Base-by-base conservation (phyloP, 495 filamentous ascomycete species). In the Talaromyces liani region DNA sequence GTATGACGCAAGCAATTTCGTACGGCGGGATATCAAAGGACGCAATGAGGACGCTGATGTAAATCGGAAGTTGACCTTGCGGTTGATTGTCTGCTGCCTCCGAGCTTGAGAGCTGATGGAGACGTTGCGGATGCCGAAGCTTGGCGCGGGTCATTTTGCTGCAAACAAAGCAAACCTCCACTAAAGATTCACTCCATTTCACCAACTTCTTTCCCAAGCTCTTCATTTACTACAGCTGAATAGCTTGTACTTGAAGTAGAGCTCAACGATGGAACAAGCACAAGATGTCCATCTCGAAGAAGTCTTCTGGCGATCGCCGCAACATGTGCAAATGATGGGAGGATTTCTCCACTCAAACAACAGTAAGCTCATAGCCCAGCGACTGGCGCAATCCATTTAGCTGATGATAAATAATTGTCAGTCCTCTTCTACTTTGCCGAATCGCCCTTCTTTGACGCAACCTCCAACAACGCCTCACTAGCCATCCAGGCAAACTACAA, bases 381-480 rank as follows among this genome's bases (percentile, higher is more conserved):
- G 39, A 36, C 54, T 8, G 20, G 12, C 25, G 8, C n/a, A 24
- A 31, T 20, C 34, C 3, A 62, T 34, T 3, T 60, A 49, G 51
- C 41, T 16, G 10, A 34, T 56, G n/a, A 47, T 33, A 57, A 31
- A 10, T 1, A 34, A 55, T 27, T n/a, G 12, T 33, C 14, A 80
- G 87, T 97, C 31, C 88, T 95, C 57, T 91, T 87, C 75, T 98
- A 98, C 74, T 97, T 98, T 72, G 84, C 86, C 57, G 76, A 88
- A 65, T 96, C 91, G 2, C 91, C 92, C 0, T 98, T 97, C 80
- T 98, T 90, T 73, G 94, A 98, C 69, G 79, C 77, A 25, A 92
- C 87, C 8, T 92, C 91, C 36, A 97, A 96, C 75, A 98, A 98
- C 73, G 86, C 85, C 63, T 83, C 87, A 5, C 72, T 97, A 49